Conservation (phyloP, 768 basidiomycete species). For the Rhodotorula paludigena region DNA sequence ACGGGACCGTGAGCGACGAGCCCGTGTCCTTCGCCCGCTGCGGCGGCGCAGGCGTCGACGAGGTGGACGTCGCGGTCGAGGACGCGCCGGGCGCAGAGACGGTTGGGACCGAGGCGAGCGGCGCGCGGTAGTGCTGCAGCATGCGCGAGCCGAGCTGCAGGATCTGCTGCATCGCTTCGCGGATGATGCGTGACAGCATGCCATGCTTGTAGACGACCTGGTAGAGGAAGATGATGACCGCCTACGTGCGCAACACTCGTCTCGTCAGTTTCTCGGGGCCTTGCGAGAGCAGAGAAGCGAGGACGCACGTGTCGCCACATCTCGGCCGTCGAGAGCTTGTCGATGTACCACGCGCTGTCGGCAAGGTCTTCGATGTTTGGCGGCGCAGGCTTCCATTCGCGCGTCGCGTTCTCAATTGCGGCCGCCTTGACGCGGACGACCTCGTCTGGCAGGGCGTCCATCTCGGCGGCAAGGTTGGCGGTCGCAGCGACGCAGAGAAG, state of each 20-base stretch:
- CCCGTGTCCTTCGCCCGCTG: too few relatives aligned
- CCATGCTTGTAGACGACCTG: conserved; percentile 29
- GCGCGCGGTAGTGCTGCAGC: conserved; percentile 6
- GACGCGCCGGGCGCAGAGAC: too few relatives aligned
- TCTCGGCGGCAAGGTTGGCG: conserved; percentile 23
- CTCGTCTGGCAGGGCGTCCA: conserved; percentile 28
- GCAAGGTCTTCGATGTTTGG: conserved; percentile 4
- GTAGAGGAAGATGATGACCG: conserved; percentile 31
- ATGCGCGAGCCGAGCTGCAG: conserved; percentile 19
- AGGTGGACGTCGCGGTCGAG: too few relatives aligned
- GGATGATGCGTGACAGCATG: conserved; percentile 12
- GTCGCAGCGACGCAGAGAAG: conserved; percentile 32
- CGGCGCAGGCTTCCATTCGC: conserved; percentile 19
- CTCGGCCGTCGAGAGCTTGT: conserved; percentile 21
- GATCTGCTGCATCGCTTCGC: conserved; percentile 16
- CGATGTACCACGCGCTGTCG: conserved; percentile 19
- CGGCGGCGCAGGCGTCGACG: background rate
- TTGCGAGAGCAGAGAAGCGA: background rate
- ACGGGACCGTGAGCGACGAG: background rate
- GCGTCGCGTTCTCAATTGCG: conserved; percentile 25
- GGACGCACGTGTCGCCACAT: conserved; percentile 35
- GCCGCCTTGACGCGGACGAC: conserved; percentile 22
- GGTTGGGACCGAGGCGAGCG: background rate
- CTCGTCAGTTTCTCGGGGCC: background rate
- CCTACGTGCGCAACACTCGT: background rate